Conservation (phyloP, 352 stramenopile genomes). For the Pythium dissotocum region DNA sequence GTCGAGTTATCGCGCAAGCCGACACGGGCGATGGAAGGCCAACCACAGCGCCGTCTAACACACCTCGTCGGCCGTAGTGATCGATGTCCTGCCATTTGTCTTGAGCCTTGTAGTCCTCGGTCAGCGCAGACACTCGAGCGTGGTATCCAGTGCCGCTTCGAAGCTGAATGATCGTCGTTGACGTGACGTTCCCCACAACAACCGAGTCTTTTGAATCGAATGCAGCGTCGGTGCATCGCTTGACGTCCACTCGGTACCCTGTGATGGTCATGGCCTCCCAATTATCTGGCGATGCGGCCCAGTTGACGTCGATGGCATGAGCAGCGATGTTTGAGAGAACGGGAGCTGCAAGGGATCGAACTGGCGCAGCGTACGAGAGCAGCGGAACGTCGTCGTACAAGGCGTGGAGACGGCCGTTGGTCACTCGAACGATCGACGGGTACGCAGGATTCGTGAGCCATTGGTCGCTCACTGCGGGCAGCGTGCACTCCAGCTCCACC, state of each 20-base stretch:
- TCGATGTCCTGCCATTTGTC: conserved; percentile 70
- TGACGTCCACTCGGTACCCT: conserved; percentile 76
- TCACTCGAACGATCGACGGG: conserved; percentile 62
- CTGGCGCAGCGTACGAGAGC: conserved; percentile 65
- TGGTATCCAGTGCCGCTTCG: conserved; percentile 60
- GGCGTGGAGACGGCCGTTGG: conserved; percentile 55
- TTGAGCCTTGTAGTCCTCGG: conserved; percentile 61
- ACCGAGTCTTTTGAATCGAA: conserved; percentile 36
- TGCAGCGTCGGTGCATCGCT: conserved; percentile 32
- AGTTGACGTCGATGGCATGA: conserved; percentile 80
- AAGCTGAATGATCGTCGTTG: conserved; percentile 83
- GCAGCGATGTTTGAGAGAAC: conserved; percentile 78
- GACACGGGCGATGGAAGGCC: conserved; percentile 49
- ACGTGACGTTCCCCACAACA: conserved; percentile 91
- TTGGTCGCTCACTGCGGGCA: conserved; percentile 45
- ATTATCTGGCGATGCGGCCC: conserved; percentile 53
- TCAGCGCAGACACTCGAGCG: conserved; percentile 75
- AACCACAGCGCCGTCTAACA: conserved; percentile 51
- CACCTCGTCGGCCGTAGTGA: conserved; percentile 76
- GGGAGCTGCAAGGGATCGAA: conserved; percentile 36
- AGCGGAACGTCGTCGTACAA: conserved; percentile 59
- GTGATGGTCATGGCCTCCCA: conserved; percentile 84
- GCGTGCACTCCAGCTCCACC: conserved; percentile 69
- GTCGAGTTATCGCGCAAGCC: conserved; percentile 52
- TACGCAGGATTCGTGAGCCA: conserved; percentile 39